phyloP scores from a whole-genome alignment of 23 red algal species.

The Cyanidium caldarium region DNA sequence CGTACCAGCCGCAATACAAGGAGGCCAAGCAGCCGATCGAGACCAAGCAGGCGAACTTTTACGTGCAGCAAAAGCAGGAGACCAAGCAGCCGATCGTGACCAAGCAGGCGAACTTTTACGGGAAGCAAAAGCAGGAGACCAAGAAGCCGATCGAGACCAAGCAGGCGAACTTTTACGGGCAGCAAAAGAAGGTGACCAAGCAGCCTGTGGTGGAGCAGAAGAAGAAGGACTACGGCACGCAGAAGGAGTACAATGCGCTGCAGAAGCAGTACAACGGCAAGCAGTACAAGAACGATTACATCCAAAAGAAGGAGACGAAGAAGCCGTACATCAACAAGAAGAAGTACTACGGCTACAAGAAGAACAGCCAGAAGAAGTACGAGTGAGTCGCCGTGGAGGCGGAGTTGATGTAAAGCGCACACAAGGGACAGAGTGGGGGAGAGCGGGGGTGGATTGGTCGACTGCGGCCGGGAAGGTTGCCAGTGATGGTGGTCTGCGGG shows the following conservation, averaged over 20 bases:
- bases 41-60: background rate
- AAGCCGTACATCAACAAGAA: slow-evolving; percentile 1
- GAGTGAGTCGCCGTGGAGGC: background rate
- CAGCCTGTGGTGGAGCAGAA: background rate
- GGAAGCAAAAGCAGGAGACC: background rate
- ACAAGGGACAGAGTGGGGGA: background rate
- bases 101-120: background rate
- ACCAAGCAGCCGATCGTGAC: slow-evolving; percentile 5
- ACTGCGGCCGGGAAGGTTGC: background rate
- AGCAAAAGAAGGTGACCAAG: background rate
- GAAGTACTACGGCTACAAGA: slow-evolving; percentile 1
- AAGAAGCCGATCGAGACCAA: slow-evolving; percentile 6
- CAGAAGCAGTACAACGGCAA: slow-evolving; percentile 7
- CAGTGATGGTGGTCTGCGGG: background rate
- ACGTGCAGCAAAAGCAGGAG: background rate
- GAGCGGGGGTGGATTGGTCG: background rate
- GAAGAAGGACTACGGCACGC: background rate
- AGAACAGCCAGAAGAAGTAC: background rate
- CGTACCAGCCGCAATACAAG: slow-evolving; percentile 2
- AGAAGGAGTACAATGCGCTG: slow-evolving; percentile 10
- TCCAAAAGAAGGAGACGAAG: background rate
- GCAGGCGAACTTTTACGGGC: background rate
- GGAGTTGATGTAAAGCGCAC: background rate
- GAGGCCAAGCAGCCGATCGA: background rate
- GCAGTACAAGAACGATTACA: background rate